Conservation (phyloP, 148 eudicot species). For the Suaeda aralocaspica region DNA sequence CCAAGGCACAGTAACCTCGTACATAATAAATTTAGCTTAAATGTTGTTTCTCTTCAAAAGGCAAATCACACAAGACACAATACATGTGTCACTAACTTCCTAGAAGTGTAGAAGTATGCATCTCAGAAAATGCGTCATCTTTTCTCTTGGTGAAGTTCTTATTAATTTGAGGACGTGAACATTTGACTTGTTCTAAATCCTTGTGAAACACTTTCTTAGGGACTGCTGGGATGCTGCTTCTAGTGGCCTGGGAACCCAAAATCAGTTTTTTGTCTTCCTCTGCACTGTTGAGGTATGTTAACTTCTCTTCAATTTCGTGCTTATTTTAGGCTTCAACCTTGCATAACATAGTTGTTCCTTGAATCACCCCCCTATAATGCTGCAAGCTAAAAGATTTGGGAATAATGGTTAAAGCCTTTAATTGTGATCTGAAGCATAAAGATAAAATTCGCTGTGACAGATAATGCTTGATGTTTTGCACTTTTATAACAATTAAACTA, state of each 20-base stretch:
- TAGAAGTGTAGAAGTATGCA: background rate
- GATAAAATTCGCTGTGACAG: background rate
- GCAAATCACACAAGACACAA: background rate
- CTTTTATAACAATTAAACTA: background rate
- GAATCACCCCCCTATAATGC: too few species aligned
- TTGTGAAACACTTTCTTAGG: constrained; percentile 40
- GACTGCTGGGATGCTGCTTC: constrained; percentile 88
- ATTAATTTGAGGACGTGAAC: background rate
- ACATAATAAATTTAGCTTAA: background rate
- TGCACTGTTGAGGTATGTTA: constrained; percentile 58
- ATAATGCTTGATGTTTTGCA: background rate
- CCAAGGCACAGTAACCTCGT: background rate
- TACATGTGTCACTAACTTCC: background rate
- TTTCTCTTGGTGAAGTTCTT: background rate
- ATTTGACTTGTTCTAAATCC: constrained; percentile 6
- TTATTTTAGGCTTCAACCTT: background rate
- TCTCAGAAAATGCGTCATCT: background rate
- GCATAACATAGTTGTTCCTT: too few species aligned
- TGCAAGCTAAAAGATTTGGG: too few species aligned
- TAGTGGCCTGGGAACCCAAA: constrained; percentile 81
- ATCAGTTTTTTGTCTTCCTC: constrained; percentile 68
- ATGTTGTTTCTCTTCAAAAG: background rate
- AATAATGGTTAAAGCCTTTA: too few species aligned
- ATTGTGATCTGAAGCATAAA: background rate
- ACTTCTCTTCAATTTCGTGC: background rate